Base-by-base conservation (phyloP, 305 asterid genomes). In the Fraxinus baroniana region DNA sequence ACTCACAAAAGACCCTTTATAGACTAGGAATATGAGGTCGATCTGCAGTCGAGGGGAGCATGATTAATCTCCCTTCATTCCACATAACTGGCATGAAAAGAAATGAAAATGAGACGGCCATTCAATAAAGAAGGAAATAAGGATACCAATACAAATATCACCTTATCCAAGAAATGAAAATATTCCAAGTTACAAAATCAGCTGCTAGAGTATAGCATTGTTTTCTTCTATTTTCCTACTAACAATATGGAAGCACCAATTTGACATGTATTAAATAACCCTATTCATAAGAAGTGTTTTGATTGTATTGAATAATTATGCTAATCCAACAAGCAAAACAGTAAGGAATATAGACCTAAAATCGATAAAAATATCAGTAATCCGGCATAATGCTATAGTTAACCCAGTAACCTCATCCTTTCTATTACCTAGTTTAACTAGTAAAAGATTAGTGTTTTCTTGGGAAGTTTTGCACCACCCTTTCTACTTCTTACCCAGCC, bases 381-480 rank as follows among this genome's bases (percentile, higher is more conserved):
- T 84, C 80, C 87, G 88, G 87, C 20, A 28, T 76, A 39, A 8
- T 39, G 46, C 13, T 2, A 39, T 62, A 87, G 64, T 73, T 79
- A 82, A 81, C 88, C 88, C 90, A 78, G 86, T 80, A 66, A 86
- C 84, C 82, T 87, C 89, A 84, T 85, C 85, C 88, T 88, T 83
- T 84, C 81, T 86, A 78, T 85, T 81, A 84, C 82, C 88, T 86
- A 46, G 83, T 86, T 81, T 82, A 85, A 86, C 88, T 87, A 87
- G 89, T 80, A 78, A 88, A 84, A 80, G 78, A 88, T 83, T 74
- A 79, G 89, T 70, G 33, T 79, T 86, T 79, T 80, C 82, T 86
- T 84, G 82, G 79, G 55, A 81, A 86, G 76, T 73, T 85, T 20
- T 28, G 83, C 71, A 84, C 83, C 81, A 64, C 79, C 86, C 83